Evolutionary conservation across 176 grass and related monocot genomes (phyloP).

Genomic region (Themeda triandra): DNA sequence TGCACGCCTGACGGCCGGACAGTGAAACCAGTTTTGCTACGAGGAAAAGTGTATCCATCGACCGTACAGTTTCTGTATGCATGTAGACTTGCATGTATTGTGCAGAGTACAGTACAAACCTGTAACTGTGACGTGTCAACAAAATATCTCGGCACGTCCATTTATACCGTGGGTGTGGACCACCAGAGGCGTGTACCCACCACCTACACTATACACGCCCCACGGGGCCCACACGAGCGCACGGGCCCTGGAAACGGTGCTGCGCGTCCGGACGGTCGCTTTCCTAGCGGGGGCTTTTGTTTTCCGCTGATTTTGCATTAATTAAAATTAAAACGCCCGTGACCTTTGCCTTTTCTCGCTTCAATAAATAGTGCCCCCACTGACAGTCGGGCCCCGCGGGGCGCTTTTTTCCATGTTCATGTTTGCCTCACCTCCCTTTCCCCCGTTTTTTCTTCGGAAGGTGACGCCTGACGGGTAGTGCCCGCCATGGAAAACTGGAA

Average conservation of each 20-base stretch:
- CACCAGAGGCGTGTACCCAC: background rate
- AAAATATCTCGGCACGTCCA: constrained; percentile 24
- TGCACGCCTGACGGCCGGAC: background rate
- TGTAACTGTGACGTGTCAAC: background rate
- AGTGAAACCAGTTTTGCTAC: background rate
- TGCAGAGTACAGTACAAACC: background rate
- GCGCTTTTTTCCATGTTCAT: background rate
- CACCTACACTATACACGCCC: too few relatives aligned
- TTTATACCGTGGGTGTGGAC: background rate
- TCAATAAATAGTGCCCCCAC: background rate
- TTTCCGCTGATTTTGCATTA: background rate
- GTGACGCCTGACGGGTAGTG: background rate
- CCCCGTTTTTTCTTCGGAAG: background rate
- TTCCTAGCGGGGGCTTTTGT: background rate
- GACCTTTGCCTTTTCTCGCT: background rate
- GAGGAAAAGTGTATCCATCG: background rate
- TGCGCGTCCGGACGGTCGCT: background rate
- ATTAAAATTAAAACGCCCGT: background rate
- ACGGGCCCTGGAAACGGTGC: background rate
- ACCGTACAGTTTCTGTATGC: background rate
- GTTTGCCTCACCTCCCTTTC: background rate
- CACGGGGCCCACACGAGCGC: background rate
- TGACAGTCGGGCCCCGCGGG: background rate
- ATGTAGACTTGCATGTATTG: background rate
- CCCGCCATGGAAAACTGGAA: background rate